Evolutionary conservation across 129 eudicot genomes (phyloP), one percentile per base, ranked within the genome.

Genomic region (Dittrichia graveolens): DNA sequence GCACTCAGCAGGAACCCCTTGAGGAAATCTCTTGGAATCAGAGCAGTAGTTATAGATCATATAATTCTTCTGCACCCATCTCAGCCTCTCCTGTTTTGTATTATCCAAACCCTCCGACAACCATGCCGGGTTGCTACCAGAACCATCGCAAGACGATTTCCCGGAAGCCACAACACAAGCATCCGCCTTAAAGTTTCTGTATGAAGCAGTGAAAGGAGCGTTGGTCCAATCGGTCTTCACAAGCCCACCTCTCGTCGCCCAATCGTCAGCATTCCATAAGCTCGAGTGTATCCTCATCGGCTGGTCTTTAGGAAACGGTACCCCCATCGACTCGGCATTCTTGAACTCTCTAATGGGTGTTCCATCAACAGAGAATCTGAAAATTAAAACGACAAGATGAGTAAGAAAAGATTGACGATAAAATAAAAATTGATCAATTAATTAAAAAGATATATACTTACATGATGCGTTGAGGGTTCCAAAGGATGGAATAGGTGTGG

Each of bases 181-280:
- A 15, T 82, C 76, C 2, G 89, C 86, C 31, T 50, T 80, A 47
- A 88, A 88, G 71, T 82, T 84, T 45, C 85, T 48, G 35, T 79
- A 82, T 0, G 89, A 84, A 7, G 87, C 87, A 24, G 80, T 79
- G 66, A 87, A 87, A 5, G 89, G 89, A 53, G 89, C 89, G 39
- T 77, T 72, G 5, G 65, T 79, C 89, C 89, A 87, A 35, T 84
- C 85, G 0, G 87, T 82, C 72, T 87, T 84, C 15, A 84, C 64
- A 5, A 79, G 87, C 39, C 89, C 89, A 14, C 93, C 89, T 58
- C 93, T 79, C 1, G 93, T 87, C 3, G 93, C 88, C 86, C 92
- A 83, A 39, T 87, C 88, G 11, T 83, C 88, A 0, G 92, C 92
- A 19, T 81, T 76, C 87, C 89, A 87, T 12, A 87, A 74, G 49